Conservation (phyloP, 2,329 filamentous ascomycete species). For the Botrytis cinerea region DNA sequence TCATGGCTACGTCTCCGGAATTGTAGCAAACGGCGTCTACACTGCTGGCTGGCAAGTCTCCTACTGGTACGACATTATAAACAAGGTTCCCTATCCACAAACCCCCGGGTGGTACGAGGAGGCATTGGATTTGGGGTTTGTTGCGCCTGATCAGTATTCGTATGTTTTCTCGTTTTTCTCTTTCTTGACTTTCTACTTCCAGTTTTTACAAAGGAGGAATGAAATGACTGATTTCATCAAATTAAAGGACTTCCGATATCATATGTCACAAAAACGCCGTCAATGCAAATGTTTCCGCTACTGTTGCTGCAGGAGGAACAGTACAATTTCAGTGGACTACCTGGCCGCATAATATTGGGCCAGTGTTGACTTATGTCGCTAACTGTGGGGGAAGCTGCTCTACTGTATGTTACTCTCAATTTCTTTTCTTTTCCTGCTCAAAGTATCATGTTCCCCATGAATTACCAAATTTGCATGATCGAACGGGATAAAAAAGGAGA, state of each 20-base stretch:
- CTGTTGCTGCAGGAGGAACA: conserved; percentile 49
- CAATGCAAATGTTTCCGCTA: conserved; percentile 46
- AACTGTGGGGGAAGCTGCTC: conserved; percentile 45
- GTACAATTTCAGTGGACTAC: conserved; percentile 52
- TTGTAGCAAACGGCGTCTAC: conserved; percentile 49
- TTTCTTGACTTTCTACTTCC: too few species aligned
- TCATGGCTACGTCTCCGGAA: conserved; percentile 48
- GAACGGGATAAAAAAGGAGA: too few species aligned
- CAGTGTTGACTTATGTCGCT: conserved; percentile 39
- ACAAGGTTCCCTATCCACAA: conserved; percentile 31
- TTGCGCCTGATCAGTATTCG: conserved; percentile 48
- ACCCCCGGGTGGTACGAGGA: conserved; percentile 47
- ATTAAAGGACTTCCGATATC: conserved; percentile 45
- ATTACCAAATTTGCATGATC: too few species aligned
- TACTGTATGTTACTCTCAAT: conserved; percentile 33
- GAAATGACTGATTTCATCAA: not conserved
- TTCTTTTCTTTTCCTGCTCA: too few species aligned
- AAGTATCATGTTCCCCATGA: too few species aligned
- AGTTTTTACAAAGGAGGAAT: too few species aligned
- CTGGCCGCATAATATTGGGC: conserved; percentile 52
- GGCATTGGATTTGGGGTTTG: conserved; percentile 53
- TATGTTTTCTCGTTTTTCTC: not conserved
- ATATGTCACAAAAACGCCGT: conserved; percentile 51
- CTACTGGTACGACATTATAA: conserved; percentile 40
- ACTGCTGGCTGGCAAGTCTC: conserved; percentile 27